A percentile compares a stretch with the other conserved stretches of the same genome.
phyloP scores from a whole-genome alignment of 2,329 filamentous ascomycete genomes.

The Parasarocladium wereldwijsianum region DNA sequence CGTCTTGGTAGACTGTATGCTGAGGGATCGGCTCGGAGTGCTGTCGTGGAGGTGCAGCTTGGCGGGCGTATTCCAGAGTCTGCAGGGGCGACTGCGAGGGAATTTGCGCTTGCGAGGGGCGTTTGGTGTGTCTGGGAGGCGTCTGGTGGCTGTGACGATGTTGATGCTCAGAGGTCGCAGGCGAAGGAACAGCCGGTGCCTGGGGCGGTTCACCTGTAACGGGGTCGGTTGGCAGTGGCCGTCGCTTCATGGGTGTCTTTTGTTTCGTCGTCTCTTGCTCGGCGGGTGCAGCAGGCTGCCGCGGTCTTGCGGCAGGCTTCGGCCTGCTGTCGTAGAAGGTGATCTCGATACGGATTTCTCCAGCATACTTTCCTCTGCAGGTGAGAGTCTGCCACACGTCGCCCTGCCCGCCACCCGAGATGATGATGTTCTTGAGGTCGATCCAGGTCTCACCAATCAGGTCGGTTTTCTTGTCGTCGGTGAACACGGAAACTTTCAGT shows the following conservation, averaged over 20 bases:
- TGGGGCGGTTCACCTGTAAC: slow-evolving; percentile 37
- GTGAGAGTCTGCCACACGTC: slow-evolving; percentile 83
- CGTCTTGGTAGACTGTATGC: slow-evolving; percentile 4
- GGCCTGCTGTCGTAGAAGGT: slow-evolving; percentile 89
- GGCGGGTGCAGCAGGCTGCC: slow-evolving; percentile 34
- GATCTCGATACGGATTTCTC: slow-evolving; percentile 86
- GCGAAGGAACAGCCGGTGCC: slow-evolving; percentile 11
- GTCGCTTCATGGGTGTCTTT: slow-evolving; percentile 57
- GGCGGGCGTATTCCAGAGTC: slow-evolving; percentile 32
- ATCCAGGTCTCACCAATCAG: slow-evolving; percentile 92
- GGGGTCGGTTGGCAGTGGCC: slow-evolving; percentile 72
- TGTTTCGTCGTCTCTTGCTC: slow-evolving; percentile 25
- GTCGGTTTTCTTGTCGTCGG: slow-evolving; percentile 96
- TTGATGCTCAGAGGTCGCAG: slow-evolving; percentile 24
- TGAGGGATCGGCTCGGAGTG: slow-evolving; percentile 23
- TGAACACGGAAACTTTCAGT: slow-evolving; percentile 91
- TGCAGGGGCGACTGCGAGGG: slow-evolving; percentile 39
- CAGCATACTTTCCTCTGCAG: slow-evolving; percentile 89
- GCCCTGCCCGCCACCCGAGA: slow-evolving; percentile 78
- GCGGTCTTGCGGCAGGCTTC: slow-evolving; percentile 65
- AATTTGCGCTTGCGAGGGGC: slow-evolving; percentile 23
- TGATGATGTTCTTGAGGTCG: slow-evolving; percentile 65
- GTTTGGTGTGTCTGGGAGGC: slow-evolving; percentile 31
- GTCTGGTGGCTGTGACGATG: slow-evolving; percentile 30
- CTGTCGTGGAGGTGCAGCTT: slow-evolving; percentile 16